Conservation (phyloP, 495 filamentous ascomycete genomes). For the Xylaria bambusicola region DNA sequence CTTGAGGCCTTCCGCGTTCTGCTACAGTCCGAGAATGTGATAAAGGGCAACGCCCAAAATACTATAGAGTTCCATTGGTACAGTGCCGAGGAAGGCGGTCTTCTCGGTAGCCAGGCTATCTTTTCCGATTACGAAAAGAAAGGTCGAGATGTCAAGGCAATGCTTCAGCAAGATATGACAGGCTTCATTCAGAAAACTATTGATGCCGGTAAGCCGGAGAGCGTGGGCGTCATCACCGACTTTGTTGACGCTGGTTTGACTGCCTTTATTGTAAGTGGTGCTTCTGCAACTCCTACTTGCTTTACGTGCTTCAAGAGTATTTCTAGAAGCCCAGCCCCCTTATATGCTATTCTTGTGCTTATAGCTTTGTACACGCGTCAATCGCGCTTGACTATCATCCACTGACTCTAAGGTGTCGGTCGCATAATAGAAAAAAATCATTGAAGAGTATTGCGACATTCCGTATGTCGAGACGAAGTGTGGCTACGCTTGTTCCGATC, state of each 20-base stretch:
- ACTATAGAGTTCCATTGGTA: slow-evolving; percentile 99
- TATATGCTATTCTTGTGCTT: too few species aligned
- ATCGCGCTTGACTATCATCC: neutral
- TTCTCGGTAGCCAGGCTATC: slow-evolving; percentile 88
- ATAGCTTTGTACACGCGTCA: too few species aligned
- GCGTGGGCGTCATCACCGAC: slow-evolving; percentile 91
- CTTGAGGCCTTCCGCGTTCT: slow-evolving; percentile 63
- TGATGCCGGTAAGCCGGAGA: slow-evolving; percentile 79
- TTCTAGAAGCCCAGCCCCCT: too few species aligned
- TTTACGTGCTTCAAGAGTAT: neutral
- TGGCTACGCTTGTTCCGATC: slow-evolving; percentile 96
- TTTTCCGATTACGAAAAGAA: slow-evolving; percentile 81
- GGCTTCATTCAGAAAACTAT: slow-evolving; percentile 84
- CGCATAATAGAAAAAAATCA: slow-evolving; percentile 63
- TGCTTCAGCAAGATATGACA: slow-evolving; percentile 99
- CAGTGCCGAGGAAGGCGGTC: slow-evolving; percentile 90
- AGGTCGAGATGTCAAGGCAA: slow-evolving; percentile 81
- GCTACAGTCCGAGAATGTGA: slow-evolving; percentile 50
- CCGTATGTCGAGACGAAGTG: slow-evolving; percentile 91
- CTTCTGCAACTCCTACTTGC: neutral
- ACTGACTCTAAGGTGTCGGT: neutral
- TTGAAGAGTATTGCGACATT: slow-evolving; percentile 86
- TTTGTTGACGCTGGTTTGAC: slow-evolving; percentile 83
- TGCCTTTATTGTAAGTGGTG: slow-evolving; percentile 68
- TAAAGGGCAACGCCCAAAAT: slow-evolving; percentile 64